Conservation (phyloP, 768 basidiomycete species). For the Podaxis sp. region DNA sequence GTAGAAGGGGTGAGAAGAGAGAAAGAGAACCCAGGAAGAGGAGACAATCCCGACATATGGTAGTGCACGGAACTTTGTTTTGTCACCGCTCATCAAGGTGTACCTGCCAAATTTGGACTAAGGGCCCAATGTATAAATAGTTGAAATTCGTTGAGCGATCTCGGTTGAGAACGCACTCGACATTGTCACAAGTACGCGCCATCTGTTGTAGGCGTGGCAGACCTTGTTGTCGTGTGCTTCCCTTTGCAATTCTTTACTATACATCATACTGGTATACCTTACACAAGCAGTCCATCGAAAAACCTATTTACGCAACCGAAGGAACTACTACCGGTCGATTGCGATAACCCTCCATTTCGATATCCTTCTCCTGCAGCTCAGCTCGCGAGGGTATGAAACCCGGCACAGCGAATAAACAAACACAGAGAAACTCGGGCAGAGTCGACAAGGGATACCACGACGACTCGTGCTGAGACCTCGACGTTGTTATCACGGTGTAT, state of each 20-base stretch:
- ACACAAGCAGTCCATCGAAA: too few relatives aligned
- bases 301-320: background rate
- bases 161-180: too few relatives aligned
- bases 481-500: slow-evolving; percentile 30
- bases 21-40: slow-evolving; percentile 9
- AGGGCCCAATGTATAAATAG: background rate
- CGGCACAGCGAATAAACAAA: slow-evolving; percentile 28
- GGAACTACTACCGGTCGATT: background rate
- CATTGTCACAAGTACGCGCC: too few relatives aligned
- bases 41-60: slow-evolving; percentile 5
- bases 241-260: too few relatives aligned
- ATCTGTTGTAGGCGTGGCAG: too few relatives aligned
- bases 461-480: slow-evolving; percentile 27
- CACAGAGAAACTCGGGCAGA: slow-evolving; percentile 33
- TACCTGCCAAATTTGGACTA: background rate
- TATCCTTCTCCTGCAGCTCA: slow-evolving; percentile 16
- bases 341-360: background rate
- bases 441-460: slow-evolving; percentile 39
- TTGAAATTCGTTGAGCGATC: too few relatives aligned
- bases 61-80: background rate
- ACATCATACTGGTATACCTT: too few relatives aligned
- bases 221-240: too few relatives aligned
- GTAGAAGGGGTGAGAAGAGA: slow-evolving; percentile 11
- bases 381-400: slow-evolving; percentile 29
- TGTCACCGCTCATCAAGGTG: background rate